These are phyloP conservation scores for Candida methanosorbosa DNA, from an alignment of 805 yeast species.

Conservation along the genomic window DNA sequence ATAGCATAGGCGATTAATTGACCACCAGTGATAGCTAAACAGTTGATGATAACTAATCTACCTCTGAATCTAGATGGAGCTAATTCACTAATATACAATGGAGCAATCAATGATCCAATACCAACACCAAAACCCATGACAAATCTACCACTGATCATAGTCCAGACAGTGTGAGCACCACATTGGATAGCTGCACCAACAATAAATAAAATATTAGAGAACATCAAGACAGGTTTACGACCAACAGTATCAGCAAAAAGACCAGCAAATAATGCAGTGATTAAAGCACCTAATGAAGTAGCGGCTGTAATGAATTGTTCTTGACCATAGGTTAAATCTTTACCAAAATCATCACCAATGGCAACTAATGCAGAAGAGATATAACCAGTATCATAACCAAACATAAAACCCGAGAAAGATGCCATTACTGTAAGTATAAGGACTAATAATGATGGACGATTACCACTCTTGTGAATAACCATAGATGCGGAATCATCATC, in stretches of 20 bases:
- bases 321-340: slow-evolving; percentile 59
- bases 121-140: slow-evolving; percentile 97
- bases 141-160: slow-evolving; percentile 87
- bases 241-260: slow-evolving; percentile 75
- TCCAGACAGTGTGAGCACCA: slow-evolving; percentile 74
- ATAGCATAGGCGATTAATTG: slow-evolving; percentile 90
- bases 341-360: slow-evolving; percentile 68
- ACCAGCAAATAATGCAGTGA: slow-evolving; percentile 77
- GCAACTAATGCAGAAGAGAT: slow-evolving; percentile 89
- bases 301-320: slow-evolving; percentile 91
- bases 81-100: slow-evolving; percentile 82
- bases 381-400: slow-evolving; percentile 97
- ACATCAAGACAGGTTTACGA: slow-evolving; percentile 74
- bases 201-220: slow-evolving; percentile 73
- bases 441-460: slow-evolving; percentile 54
- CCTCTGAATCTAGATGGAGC: slow-evolving; percentile 93
- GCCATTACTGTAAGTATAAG: slow-evolving; percentile 64
- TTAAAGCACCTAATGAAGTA: slow-evolving; percentile 86
- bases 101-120: slow-evolving; percentile 89
- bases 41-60: slow-evolving; percentile 79
- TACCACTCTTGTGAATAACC: slow-evolving; percentile 36
- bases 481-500: slow-evolving; percentile 43
- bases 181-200: slow-evolving; percentile 83
- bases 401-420: slow-evolving; percentile 91
- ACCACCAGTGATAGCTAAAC: slow-evolving; percentile 88